Percentiles rank a stretch among this genome's conserved stretches.
phyloP scores from a whole-genome alignment of 306 rosid species.

The Delonix regia region DNA sequence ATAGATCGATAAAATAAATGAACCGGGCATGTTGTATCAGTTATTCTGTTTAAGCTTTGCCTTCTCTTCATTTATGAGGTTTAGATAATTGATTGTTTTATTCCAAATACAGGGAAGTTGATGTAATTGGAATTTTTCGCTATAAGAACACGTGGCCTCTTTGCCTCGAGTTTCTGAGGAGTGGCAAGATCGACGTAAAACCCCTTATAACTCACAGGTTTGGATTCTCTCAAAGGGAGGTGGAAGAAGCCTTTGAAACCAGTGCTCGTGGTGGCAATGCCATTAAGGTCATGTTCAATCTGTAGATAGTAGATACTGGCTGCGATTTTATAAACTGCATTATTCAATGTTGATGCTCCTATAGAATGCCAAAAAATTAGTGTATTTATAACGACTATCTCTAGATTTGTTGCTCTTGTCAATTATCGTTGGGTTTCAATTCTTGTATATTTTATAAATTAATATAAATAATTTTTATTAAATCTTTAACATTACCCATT shows the following conservation, averaged over 20 bases:
- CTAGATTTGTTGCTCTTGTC: too few species aligned
- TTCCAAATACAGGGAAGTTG: conserved; percentile 70
- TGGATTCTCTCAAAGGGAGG: conserved; percentile 84
- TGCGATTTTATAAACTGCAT: too few species aligned
- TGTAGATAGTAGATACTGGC: conserved; percentile 37
- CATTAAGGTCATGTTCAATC: conserved; percentile 92
- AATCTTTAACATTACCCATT: too few species aligned
- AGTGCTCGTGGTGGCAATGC: conserved; percentile 94
- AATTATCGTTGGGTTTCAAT: too few species aligned
- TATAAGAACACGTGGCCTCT: conserved; percentile 96
- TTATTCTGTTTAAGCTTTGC: not conserved
- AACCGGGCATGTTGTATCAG: not conserved
- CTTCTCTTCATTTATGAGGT: not conserved
- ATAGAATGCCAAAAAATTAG: not conserved
- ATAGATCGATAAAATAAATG: not conserved
- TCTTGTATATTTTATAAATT: too few species aligned
- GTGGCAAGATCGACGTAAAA: conserved; percentile 84
- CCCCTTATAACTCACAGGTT: conserved; percentile 87
- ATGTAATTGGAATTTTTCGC: conserved; percentile 79
- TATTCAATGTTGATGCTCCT: conserved; percentile 22
- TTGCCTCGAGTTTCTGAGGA: conserved; percentile 81
- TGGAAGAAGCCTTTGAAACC: conserved; percentile 92
- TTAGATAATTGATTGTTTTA: not conserved
- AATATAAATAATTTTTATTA: too few species aligned
- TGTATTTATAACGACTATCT: too few species aligned